These are phyloP conservation scores for Solanum dulcamara DNA, from an alignment of 257 asterid genomes.

Conservation along the genomic window DNA sequence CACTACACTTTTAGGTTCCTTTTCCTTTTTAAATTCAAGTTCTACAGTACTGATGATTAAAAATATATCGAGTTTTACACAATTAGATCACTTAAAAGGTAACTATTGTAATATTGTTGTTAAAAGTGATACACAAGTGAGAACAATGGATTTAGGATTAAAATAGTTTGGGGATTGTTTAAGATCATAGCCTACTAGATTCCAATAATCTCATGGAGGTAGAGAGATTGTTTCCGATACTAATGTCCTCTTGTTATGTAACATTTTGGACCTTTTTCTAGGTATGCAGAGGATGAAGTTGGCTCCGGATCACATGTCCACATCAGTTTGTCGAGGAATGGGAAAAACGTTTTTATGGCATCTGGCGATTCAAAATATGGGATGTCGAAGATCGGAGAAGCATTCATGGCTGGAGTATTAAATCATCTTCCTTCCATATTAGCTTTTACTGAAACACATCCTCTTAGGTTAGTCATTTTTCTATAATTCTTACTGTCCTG, in stretches of 20 bases:
- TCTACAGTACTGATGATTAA: neutral
- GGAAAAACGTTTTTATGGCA: constrained; percentile 63
- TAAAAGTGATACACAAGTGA: no score
- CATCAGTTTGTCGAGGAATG: constrained; percentile 64
- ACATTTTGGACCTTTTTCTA: constrained; percentile 5
- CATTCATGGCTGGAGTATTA: constrained; percentile 95
- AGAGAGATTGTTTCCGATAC: neutral
- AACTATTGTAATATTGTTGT: neutral
- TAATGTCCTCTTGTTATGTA: neutral
- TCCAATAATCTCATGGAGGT: neutral
- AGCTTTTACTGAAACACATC: constrained; percentile 87
- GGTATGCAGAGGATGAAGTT: constrained; percentile 60
- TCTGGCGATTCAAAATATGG: constrained; percentile 42
- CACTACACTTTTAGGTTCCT: neutral
- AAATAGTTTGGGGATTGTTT: no score
- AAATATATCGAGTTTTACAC: neutral
- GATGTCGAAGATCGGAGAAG: constrained; percentile 66
- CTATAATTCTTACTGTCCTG: neutral
- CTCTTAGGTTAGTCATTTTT: constrained; percentile 43
- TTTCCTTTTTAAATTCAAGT: neutral
- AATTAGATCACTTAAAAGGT: neutral
- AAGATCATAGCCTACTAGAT: neutral
- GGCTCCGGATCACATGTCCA: constrained; percentile 95
- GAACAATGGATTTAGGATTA: no score
- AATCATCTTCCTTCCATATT: constrained; percentile 82